Evolutionary conservation across 345 rosid species (phyloP).

Genomic region (Firmiana major): DNA sequence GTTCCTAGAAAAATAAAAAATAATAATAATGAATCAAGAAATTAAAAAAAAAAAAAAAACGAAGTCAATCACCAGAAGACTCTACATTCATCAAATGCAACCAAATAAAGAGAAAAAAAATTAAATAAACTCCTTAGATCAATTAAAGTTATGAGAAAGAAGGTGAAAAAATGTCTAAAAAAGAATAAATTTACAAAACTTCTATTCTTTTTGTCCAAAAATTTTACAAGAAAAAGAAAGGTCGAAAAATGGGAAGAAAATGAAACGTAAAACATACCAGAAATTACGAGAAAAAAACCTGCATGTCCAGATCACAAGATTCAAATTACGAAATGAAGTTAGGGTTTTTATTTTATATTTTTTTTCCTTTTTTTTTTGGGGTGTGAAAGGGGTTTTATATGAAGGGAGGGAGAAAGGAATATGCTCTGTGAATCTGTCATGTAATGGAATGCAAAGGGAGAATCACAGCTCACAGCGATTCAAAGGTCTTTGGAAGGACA

Average conservation of each 20-base stretch:
- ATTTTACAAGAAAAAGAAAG: background rate
- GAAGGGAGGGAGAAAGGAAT: slow-evolving; percentile 25
- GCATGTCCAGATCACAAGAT: background rate
- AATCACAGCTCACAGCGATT: slow-evolving; percentile 8
- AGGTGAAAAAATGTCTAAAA: background rate
- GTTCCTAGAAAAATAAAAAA: no score
- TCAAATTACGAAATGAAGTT: background rate
- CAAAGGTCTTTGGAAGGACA: slow-evolving; percentile 9
- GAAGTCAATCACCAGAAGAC: background rate
- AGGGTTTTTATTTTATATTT: background rate
- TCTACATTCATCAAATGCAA: background rate
- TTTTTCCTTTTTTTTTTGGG: background rate
- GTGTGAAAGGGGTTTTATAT: background rate
- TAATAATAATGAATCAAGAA: no score
- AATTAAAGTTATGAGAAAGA: background rate
- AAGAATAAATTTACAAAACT: background rate
- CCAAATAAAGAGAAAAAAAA: background rate
- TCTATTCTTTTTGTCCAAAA: background rate
- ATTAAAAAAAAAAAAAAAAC: no score
- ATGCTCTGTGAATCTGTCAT: slow-evolving; percentile 6
- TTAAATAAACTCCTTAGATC: background rate
- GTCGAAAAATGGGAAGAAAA: background rate
- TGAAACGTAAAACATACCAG: slow-evolving; percentile 2
- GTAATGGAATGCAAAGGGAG: background rate
- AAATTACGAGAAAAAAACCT: background rate